Evolutionary conservation across 768 basidiomycete species (phyloP), one percentile per base, ranked within the genome.

Genomic region (Pleurotus giganteus): DNA sequence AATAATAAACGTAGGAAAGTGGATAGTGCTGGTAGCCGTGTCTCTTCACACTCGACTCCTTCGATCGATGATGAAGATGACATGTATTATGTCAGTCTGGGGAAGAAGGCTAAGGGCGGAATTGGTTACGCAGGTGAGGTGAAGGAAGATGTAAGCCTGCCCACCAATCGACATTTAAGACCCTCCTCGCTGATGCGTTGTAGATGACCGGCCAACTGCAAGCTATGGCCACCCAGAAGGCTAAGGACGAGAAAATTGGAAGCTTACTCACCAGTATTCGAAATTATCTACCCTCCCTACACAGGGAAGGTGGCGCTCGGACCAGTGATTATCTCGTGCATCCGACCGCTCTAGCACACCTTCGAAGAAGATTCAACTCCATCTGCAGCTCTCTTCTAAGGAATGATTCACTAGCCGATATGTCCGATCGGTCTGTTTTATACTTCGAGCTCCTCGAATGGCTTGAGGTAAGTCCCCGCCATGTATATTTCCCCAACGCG

Each of bases 291-390:
- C 95, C 95, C 0, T 88, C 87, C 34, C 71, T 93, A 8, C 81
- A 88, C 60, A 84, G 94, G 45, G 70, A 74, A 17, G 87, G 84
- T 9, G 93, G 92, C 13, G 85, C 85, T 34, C 82, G 82, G 58
- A 82, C 92, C 1, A 93, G 91, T 60, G 95, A 98, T 72, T 95
- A 91, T 63, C 80, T 94, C 63, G 86, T 89, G n/a, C 91, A 94
- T 63, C 94, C 94, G 1, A 95, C 93, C 2, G 84, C 94, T 2
- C 75, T 98, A 32, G 92, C 94, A 8, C 95, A 95, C 70, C 85
- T 98, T 53, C 84, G 95, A 37, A 75, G 95, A 60, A 81, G 94
- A 29, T 97, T 97, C 74, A 95, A 94, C 65, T 85, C 85, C 65
- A 82, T 97, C 54, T 86, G 89, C 62, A 93, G 89, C 58, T 83